Conservation (phyloP, 345 rosid genomes). For the Mangifera indica region DNA sequence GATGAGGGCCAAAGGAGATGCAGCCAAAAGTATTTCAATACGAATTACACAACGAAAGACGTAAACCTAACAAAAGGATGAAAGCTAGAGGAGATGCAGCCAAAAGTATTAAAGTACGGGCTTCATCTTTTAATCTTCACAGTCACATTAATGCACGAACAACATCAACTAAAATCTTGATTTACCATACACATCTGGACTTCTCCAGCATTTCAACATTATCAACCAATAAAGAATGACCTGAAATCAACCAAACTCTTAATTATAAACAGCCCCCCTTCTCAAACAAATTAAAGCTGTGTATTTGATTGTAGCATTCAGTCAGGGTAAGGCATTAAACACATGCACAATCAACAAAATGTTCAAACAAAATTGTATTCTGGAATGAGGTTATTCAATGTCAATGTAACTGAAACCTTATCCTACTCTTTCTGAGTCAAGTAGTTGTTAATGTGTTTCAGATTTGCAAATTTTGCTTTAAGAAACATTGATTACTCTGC, state of each 20-base stretch:
- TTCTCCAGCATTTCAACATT: not conserved
- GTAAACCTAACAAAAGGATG: not conserved
- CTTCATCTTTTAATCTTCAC: not conserved
- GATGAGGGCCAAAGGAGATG: not conserved
- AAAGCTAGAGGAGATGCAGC: not conserved
- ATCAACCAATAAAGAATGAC: not conserved
- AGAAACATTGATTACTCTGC: not conserved
- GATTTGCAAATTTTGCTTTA: not conserved
- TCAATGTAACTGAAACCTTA: not conserved
- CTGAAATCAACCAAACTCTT: conserved; percentile 1
- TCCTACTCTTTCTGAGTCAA: not conserved
- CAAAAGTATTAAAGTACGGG: not conserved
- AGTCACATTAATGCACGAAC: not conserved
- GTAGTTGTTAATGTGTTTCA: not conserved
- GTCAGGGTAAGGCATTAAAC: not conserved
- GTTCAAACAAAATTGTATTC: not conserved
- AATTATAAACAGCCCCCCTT: not conserved
- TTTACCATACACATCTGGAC: not conserved
- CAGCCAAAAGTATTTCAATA: not conserved
- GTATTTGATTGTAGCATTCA: not conserved
- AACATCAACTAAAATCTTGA: not conserved
- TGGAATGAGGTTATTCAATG: not conserved
- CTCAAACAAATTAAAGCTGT: not conserved
- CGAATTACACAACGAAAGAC: not conserved
- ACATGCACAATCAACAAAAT: not conserved